Percentiles rank a stretch among this genome's conserved stretches.
phyloP scores from a whole-genome alignment of 1,284 basidiomycete genomes.

The Omphalotus olearius region DNA sequence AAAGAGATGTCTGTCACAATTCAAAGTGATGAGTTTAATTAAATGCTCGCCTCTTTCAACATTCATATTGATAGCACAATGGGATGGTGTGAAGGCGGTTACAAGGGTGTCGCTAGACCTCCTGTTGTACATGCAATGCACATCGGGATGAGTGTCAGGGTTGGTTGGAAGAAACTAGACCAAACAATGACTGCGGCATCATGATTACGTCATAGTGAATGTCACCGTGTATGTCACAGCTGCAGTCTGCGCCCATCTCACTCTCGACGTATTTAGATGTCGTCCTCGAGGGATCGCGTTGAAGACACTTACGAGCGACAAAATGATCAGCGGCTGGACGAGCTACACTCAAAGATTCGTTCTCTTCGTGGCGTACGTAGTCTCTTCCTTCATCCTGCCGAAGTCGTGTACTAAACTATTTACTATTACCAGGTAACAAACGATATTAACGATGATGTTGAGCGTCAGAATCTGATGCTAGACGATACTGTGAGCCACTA shows the following conservation, averaged over 20 bases:
- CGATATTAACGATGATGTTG: conserved; percentile 77
- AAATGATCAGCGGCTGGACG: conserved; percentile 78
- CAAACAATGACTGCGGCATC: too few relatives aligned
- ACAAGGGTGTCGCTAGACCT: too few relatives aligned
- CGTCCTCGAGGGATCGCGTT: conserved; percentile 28
- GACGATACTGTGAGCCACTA: conserved; percentile 63
- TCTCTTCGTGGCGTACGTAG: conserved; percentile 65
- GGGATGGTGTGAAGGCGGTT: too few relatives aligned
- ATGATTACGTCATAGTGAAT: too few relatives aligned
- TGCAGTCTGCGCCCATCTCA: not conserved
- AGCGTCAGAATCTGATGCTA: conserved; percentile 73
- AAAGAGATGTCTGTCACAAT: too few relatives aligned
- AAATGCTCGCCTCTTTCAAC: too few relatives aligned
- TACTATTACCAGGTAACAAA: conserved; percentile 60
- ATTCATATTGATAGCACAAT: too few relatives aligned
- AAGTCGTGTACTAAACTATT: not conserved
- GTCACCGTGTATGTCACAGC: too few relatives aligned
- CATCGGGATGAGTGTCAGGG: too few relatives aligned
- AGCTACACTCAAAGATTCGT: conserved; percentile 75
- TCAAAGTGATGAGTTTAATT: too few relatives aligned
- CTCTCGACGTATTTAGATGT: conserved; percentile 25
- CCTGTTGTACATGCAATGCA: too few relatives aligned
- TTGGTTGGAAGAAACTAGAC: too few relatives aligned
- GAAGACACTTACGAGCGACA: conserved; percentile 77
- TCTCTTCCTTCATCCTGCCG: conserved; percentile 1